Evolutionary conservation across 78 protist genomes (phyloP).

Genomic region (Polysphondylium violaceum): DNA sequence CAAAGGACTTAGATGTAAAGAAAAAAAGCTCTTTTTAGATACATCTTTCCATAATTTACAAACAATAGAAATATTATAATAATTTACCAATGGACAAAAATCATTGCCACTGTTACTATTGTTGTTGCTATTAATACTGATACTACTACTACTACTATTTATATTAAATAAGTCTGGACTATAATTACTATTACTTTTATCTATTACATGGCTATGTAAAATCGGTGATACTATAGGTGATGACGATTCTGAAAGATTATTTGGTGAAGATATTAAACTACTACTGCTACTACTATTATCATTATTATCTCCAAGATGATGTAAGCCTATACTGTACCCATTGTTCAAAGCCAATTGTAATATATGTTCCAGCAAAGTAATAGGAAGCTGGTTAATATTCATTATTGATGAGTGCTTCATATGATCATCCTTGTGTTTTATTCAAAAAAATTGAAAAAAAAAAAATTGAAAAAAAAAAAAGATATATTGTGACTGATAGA

Average conservation of each 20-base stretch:
- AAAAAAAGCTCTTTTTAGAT: not conserved
- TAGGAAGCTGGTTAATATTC: too few relatives aligned
- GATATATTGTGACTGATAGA: too few relatives aligned
- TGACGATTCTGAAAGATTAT: too few relatives aligned
- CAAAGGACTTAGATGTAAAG: constrained; percentile 35
- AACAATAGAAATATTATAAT: constrained; percentile 28
- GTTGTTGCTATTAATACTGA: not conserved
- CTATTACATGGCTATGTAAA: not conserved
- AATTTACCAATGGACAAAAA: not conserved
- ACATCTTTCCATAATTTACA: constrained; percentile 25
- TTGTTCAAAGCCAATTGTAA: too few relatives aligned
- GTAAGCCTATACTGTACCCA: too few relatives aligned
- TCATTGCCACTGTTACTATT: not conserved
- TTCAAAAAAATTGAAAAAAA: too few relatives aligned
- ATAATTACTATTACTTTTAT: not conserved
- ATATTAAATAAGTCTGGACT: not conserved
- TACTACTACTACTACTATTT: constrained; percentile 7
- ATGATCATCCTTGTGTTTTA: too few relatives aligned
- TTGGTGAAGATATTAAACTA: not conserved
- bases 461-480: too few relatives aligned
- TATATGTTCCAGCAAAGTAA: too few relatives aligned
- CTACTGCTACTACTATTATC: not conserved
- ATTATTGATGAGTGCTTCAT: too few relatives aligned
- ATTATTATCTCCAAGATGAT: not conserved
- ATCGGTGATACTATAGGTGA: not conserved